Percentiles rank a stretch among this genome's conserved stretches.
Conservation (phyloP, 2,329 filamentous ascomycete species). For the Raffaelea deltoideospora region DNA sequence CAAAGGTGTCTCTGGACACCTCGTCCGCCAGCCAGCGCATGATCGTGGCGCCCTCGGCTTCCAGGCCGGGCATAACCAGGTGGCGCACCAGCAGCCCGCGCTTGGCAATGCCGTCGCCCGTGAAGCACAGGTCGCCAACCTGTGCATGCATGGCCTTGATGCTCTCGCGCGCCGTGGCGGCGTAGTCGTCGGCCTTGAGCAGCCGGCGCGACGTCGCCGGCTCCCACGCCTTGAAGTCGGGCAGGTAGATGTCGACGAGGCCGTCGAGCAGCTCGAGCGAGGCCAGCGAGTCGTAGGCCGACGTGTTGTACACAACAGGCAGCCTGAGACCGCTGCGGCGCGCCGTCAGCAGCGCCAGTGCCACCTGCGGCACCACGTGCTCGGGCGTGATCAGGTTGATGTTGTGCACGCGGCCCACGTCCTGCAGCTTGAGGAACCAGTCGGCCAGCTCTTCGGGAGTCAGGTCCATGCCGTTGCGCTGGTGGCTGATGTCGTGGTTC, state of each 20-base stretch:
- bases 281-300: slow-evolving; percentile 60
- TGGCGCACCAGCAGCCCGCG: slow-evolving; percentile 62
- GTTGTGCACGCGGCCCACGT: slow-evolving; percentile 70
- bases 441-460: slow-evolving; percentile 61
- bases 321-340: slow-evolving; percentile 52
- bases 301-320: slow-evolving; percentile 76
- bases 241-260: slow-evolving; percentile 73
- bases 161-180: slow-evolving; percentile 56
- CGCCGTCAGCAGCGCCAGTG: slow-evolving; percentile 59
- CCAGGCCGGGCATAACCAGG: slow-evolving; percentile 71
- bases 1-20: slow-evolving; percentile 59
- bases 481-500: slow-evolving; percentile 72
- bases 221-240: slow-evolving; percentile 77
- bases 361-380: slow-evolving; percentile 75
- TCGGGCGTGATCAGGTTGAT: slow-evolving; percentile 82
- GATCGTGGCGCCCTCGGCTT: slow-evolving; percentile 57
- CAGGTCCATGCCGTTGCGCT: slow-evolving; percentile 65
- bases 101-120: slow-evolving; percentile 65
- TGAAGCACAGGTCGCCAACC: slow-evolving; percentile 73
- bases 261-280: slow-evolving; percentile 62
- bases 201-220: slow-evolving; percentile 49
- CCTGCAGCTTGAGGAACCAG: slow-evolving; percentile 73
- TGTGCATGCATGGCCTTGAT: slow-evolving; percentile 68
- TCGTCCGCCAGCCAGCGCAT: slow-evolving; percentile 62
- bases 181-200: slow-evolving; percentile 66